Evolutionary conservation across 1,284 basidiomycete species (phyloP).

Genomic region (Anthracocystis setariae): DNA sequence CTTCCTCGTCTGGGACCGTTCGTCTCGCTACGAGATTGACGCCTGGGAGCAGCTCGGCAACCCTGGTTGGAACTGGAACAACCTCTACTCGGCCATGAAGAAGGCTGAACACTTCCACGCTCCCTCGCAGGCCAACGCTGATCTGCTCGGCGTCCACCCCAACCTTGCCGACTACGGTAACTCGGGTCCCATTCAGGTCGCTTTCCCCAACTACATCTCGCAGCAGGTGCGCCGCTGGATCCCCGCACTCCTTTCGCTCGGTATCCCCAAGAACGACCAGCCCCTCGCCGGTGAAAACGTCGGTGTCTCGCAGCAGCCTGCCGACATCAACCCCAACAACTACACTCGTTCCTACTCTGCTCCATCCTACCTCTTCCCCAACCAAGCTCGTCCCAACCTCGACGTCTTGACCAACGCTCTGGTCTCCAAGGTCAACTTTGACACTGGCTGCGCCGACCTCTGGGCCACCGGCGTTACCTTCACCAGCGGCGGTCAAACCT

Average conservation of each 20-base stretch:
- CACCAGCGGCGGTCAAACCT: conserved; percentile 39
- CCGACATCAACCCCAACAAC: conserved; percentile 59
- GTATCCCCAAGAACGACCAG: conserved; percentile 50
- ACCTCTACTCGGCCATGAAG: conserved; percentile 68
- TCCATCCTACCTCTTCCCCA: conserved; percentile 60
- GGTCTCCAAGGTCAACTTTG: conserved; percentile 56
- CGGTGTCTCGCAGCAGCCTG: conserved; percentile 59
- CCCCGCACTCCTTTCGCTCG: conserved; percentile 43
- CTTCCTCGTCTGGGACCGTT: conserved; percentile 68
- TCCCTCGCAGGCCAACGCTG: conserved; percentile 51
- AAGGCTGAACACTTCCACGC: conserved; percentile 66
- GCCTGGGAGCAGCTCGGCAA: conserved; percentile 60
- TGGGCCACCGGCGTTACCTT: conserved; percentile 53
- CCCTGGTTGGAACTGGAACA: conserved; percentile 67
- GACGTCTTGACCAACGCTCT: conserved; percentile 53
- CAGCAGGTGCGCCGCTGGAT: conserved; percentile 55
- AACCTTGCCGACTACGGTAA: conserved; percentile 60
- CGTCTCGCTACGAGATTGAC: conserved; percentile 63
- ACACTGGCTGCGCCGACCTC: conserved; percentile 16
- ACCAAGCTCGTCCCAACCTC: conserved; percentile 53
- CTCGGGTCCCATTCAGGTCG: conserved; percentile 58
- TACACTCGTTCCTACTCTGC: conserved; percentile 63
- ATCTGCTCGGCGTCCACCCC: conserved; percentile 50
- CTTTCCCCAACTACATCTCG: conserved; percentile 60
- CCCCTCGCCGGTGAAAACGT: conserved; percentile 59